These are phyloP conservation scores for Apodospora peruviana DNA, from an alignment of 495 filamentous ascomycete species.

Conservation along the genomic window DNA sequence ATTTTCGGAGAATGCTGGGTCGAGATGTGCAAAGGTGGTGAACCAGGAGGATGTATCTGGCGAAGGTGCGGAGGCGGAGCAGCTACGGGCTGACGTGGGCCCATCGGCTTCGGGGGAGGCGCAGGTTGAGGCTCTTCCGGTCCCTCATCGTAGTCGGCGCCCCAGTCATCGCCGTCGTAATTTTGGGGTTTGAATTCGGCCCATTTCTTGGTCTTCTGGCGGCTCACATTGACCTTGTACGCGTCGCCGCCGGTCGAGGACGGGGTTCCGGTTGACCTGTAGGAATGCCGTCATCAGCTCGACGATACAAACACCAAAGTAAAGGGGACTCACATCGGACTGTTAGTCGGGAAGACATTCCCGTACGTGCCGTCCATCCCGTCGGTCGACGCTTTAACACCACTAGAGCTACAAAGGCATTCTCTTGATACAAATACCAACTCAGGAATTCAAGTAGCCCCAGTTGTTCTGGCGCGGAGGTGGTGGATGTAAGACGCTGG, in stretches of 20 bases:
- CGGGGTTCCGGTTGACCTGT: conserved; percentile 28
- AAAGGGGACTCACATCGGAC: conserved; percentile 17
- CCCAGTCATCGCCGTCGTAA: conserved; percentile 95
- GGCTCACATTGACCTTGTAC: conserved; percentile 74
- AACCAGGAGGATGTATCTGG: conserved; percentile 8
- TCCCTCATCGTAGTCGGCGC: conserved; percentile 74
- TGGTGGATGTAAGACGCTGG: no score
- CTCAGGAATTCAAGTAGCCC: no score
- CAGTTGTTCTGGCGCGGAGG: no score
- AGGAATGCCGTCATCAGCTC: no score
- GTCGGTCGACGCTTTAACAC: conserved; percentile 2
- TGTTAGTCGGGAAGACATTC: conserved; percentile 22
- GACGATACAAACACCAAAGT: no score
- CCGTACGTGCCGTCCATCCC: conserved; percentile 30
- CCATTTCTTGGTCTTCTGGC: conserved; percentile 92
- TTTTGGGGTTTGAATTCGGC: conserved; percentile 79
- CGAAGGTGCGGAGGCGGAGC: conserved; percentile 7
- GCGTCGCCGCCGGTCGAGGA: conserved; percentile 17
- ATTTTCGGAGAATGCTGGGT: conserved; percentile 9
- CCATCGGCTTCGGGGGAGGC: conserved; percentile 24
- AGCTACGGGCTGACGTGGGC: conserved; percentile 15
- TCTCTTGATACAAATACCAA: background rate
- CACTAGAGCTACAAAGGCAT: conserved; percentile 2
- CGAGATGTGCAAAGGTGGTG: conserved; percentile 16
- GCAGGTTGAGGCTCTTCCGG: conserved; percentile 41